Percentiles rank a stretch among this genome's conserved stretches.
Conservation (phyloP, 2,329 filamentous ascomycete genomes). For the Pestalotiopsis fici region DNA sequence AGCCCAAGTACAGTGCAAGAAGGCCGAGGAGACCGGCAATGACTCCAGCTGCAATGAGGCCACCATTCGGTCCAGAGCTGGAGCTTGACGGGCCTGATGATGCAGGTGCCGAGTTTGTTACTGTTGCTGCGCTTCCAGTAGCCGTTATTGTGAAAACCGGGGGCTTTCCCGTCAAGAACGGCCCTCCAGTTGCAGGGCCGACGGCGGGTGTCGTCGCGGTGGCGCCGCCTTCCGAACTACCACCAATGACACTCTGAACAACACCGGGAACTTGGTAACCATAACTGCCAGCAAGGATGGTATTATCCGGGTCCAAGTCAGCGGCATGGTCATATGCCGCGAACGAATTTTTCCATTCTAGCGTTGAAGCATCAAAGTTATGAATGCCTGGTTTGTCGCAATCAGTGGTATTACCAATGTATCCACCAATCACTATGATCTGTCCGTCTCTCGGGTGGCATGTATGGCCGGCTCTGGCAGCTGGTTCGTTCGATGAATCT, state of each 20-base stretch:
- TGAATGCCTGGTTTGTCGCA: conserved; percentile 73
- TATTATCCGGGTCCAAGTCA: conserved; percentile 49
- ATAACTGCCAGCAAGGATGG: conserved; percentile 57
- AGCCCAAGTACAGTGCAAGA: conserved; percentile 65
- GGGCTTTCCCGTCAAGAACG: conserved; percentile 69
- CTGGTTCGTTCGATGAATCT: conserved; percentile 47
- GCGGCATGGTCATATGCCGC: conserved; percentile 52
- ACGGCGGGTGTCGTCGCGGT: conserved; percentile 66
- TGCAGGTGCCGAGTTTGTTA: conserved; percentile 18
- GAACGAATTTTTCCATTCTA: conserved; percentile 66
- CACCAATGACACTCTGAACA: conserved; percentile 65
- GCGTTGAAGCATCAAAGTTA: conserved; percentile 68
- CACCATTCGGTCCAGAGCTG: conserved; percentile 26
- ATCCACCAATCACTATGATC: conserved; percentile 71
- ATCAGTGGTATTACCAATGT: conserved; percentile 58
- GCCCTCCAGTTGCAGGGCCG: conserved; percentile 64
- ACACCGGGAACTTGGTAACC: conserved; percentile 66
- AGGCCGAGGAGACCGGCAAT: conserved; percentile 67
- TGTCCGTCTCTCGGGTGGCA: conserved; percentile 72
- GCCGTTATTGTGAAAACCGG: conserved; percentile 69
- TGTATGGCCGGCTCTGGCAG: conserved; percentile 66
- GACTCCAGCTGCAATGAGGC: conserved; percentile 49
- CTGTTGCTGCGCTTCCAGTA: conserved; percentile 47
- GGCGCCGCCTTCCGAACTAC: conserved; percentile 60
- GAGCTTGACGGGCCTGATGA: conserved; percentile 27